Percentiles rank a stretch among this genome's conserved stretches.
Conservation (phyloP, 495 filamentous ascomycete genomes). For the Penicillium waksmanii region DNA sequence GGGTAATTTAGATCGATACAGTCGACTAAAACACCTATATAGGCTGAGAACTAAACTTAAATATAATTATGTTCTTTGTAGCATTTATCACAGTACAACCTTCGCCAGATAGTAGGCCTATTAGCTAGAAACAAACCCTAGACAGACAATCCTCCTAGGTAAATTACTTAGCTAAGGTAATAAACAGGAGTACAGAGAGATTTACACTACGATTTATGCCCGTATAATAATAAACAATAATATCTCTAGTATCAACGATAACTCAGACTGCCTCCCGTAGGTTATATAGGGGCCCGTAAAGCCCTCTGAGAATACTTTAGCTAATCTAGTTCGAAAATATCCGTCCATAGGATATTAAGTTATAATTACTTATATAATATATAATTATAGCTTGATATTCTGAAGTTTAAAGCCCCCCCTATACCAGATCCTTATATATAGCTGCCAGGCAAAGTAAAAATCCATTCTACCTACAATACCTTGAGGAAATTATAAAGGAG, state of each 20-base stretch:
- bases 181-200: conserved; percentile 13
- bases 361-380: conserved; percentile 22
- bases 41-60: conserved; percentile 19
- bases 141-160: conserved; percentile 13
- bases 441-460: conserved; percentile 24
- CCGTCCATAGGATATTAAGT: conserved; percentile 21
- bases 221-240: conserved; percentile 28
- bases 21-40: conserved; percentile 23
- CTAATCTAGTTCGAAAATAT: conserved; percentile 18
- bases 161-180: conserved; percentile 14
- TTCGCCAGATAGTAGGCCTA: conserved; percentile 34
- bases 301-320: conserved; percentile 17
- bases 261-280: conserved; percentile 23
- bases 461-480: conserved; percentile 24
- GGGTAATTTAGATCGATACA: conserved; percentile 34
- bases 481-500: conserved; percentile 21
- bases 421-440: conserved; percentile 18
- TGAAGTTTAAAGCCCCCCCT: conserved; percentile 18
- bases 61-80: conserved; percentile 24
- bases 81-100: conserved; percentile 32
- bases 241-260: conserved; percentile 20
- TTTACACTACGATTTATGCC: conserved; percentile 27
- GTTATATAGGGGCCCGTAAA: conserved; percentile 23
- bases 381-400: conserved; percentile 19
- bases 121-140: conserved; percentile 24